Conservation (phyloP, 192 early-diverging fungal genomes). For the Coemansia pectinata region DNA sequence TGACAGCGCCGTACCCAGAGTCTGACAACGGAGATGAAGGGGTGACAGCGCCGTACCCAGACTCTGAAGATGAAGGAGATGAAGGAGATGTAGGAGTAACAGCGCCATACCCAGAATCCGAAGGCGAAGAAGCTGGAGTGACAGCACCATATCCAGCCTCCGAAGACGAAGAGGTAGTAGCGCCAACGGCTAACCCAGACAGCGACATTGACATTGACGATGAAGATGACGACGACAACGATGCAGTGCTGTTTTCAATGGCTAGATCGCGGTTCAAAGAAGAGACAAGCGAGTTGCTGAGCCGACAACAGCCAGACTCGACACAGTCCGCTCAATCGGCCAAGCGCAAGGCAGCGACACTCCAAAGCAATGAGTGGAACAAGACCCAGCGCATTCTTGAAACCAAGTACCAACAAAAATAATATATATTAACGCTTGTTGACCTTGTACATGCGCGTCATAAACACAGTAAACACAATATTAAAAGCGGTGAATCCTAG, state of each 20-base stretch:
- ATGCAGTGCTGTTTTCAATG: slow-evolving; percentile 7
- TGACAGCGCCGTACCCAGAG: background rate
- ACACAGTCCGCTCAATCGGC: background rate
- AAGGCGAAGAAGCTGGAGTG: background rate
- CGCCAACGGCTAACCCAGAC: background rate
- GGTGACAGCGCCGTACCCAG: slow-evolving; percentile 12
- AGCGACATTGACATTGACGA: background rate
- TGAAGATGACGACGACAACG: background rate
- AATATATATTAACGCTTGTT: slow-evolving; percentile 36
- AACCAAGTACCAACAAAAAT: slow-evolving; percentile 1
- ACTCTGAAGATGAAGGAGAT: background rate
- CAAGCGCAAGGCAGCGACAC: slow-evolving; percentile 4
- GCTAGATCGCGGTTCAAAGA: slow-evolving; percentile 17
- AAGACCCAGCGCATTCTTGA: background rate
- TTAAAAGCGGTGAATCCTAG: slow-evolving; percentile 64
- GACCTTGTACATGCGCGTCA: slow-evolving; percentile 45
- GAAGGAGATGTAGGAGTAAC: background rate
- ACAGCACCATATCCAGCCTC: background rate
- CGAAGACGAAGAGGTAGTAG: background rate
- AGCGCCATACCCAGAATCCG: slow-evolving; percentile 20
- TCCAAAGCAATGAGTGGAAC: background rate
- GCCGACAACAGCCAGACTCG: background rate
- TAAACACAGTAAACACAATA: slow-evolving; percentile 44
- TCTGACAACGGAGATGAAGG: background rate
- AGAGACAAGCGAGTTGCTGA: slow-evolving; percentile 11